These are phyloP conservation scores for Ilex paraguariensis DNA, from an alignment of 305 asterid species.

Conservation along the genomic window DNA sequence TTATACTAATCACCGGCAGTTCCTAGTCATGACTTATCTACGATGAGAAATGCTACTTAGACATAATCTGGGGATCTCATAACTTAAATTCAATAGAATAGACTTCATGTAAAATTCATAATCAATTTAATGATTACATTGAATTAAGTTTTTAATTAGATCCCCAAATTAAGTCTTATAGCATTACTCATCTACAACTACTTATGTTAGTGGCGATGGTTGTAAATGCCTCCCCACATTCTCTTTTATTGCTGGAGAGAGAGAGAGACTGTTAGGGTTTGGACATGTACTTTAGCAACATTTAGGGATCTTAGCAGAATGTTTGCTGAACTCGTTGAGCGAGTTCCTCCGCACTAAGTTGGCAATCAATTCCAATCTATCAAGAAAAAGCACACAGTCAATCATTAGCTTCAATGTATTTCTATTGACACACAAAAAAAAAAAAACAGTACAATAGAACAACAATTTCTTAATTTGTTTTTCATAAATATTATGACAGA, in stretches of 20 bases:
- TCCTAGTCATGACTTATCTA: background rate
- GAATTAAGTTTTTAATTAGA: too few relatives aligned
- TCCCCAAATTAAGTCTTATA: too few relatives aligned
- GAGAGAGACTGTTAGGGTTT: conserved; percentile 9
- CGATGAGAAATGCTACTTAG: too few relatives aligned
- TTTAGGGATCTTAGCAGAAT: conserved; percentile 36
- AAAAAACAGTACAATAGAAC: background rate
- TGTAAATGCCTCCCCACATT: conserved; percentile 23
- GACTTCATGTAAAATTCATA: background rate
- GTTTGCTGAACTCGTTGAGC: conserved; percentile 86
- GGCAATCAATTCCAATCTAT: conserved; percentile 88
- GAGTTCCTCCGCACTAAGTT: conserved; percentile 87
- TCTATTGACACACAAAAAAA: too few relatives aligned
- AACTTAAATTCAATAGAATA: too few relatives aligned
- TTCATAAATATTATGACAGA: too few relatives aligned
- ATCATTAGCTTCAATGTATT: conserved; percentile 12
- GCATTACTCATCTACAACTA: conserved; percentile 11
- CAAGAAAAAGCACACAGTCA: conserved; percentile 4
- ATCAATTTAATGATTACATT: conserved; percentile 1
- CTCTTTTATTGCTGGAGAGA: conserved; percentile 7
- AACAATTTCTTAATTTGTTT: background rate
- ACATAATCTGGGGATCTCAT: too few relatives aligned
- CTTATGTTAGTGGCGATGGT: conserved; percentile 7
- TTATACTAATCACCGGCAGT: too few relatives aligned
- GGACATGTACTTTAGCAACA: background rate